These are phyloP conservation scores for Hebeloma cylindrosporum DNA, from an alignment of 768 basidiomycete genomes.

Conservation along the genomic window DNA sequence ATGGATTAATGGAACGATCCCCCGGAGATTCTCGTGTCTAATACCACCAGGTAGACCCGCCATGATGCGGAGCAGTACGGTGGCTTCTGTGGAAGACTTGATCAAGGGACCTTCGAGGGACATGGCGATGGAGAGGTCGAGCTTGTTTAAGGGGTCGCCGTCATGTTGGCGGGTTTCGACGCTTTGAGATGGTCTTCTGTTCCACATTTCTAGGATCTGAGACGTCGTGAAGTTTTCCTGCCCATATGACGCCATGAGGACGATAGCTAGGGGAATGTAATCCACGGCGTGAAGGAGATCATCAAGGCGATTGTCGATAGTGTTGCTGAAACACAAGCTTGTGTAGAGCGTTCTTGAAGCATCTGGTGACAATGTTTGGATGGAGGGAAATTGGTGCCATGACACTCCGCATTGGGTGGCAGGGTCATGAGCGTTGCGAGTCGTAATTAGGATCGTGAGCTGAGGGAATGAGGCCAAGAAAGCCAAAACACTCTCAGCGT, in stretches of 20 bases:
- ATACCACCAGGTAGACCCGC: constrained; percentile 10
- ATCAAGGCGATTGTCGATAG: neutral
- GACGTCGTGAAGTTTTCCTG: constrained; percentile 7
- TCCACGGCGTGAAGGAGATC: constrained; percentile 5
- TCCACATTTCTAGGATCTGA: constrained; percentile 8
- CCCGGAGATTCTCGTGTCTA: constrained; percentile 1
- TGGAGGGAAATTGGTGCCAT: constrained; percentile 4
- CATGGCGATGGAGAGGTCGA: constrained; percentile 1
- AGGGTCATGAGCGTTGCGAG: constrained; percentile 9
- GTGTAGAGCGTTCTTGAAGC: neutral
- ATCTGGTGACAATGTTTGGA: neutral
- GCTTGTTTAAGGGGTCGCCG: neutral
- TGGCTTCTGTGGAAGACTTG: constrained; percentile 2
- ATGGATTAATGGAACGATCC: constrained; percentile 2
- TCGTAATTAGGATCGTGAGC: constrained; percentile 7
- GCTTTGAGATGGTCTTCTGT: neutral
- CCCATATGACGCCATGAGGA: constrained; percentile 9
- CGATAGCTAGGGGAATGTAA: constrained; percentile 1
- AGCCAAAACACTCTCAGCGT: neutral
- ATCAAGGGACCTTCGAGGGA: constrained; percentile 5
- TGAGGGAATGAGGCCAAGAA: constrained; percentile 3
- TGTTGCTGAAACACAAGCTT: neutral
- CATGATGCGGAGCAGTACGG: constrained; percentile 10
- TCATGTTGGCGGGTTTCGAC: neutral
- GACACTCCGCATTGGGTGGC: constrained; percentile 3